Base-by-base conservation (phyloP, 129 eudicot genomes). In the Flaveria sonorensis region DNA sequence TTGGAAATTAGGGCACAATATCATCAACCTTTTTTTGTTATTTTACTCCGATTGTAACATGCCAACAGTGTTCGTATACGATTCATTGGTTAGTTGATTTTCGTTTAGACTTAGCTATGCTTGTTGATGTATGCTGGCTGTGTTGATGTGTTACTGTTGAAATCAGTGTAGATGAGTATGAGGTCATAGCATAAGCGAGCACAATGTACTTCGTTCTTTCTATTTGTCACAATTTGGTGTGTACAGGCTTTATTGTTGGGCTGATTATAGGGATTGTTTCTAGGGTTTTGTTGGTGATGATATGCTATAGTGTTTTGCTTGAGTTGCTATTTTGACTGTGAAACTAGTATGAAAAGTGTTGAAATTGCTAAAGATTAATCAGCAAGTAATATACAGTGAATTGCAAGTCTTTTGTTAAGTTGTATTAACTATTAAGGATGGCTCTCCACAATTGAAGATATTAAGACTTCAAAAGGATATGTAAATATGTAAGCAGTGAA, bases 1-100 rank as follows among this genome's bases (percentile, higher is more conserved):
- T 45, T 24, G 39, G 24, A 65, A 68, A 66, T 76, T 76, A 76
- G 73, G 72, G 73, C 73, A 66, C 69, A 24, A 32, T 76, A 64
- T 76, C 13, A 63, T 47, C 63, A 75, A 75, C 14, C 18, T 19
- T 30, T 47, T n/a, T 6, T 48, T 64, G 11, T 65, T 12, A 30
- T 50, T 19, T 50, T 39, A 28, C 71, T 75, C 32, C 56, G n/a
- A 60, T 74, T 60, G 24, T 21, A 20, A 60, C 70, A 43, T 59
- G 14, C 56, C n/a, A 16, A 11, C 60, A 26, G 9, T 46, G 48
- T 10, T 45, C 36, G 28, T 26, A 74, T 13, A 74, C 15, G 68
- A 23, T 7, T 20, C 18, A 43, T 26, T 2, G 47, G 16, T 61
- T 20, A 21, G 18, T 15, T 3, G 12, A 18, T 40, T 14, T 39